Percentiles rank a stretch among this genome's conserved stretches.
Evolutionary conservation across 495 filamentous ascomycete species (phyloP).

Genomic region (Neurospora pannonica): DNA sequence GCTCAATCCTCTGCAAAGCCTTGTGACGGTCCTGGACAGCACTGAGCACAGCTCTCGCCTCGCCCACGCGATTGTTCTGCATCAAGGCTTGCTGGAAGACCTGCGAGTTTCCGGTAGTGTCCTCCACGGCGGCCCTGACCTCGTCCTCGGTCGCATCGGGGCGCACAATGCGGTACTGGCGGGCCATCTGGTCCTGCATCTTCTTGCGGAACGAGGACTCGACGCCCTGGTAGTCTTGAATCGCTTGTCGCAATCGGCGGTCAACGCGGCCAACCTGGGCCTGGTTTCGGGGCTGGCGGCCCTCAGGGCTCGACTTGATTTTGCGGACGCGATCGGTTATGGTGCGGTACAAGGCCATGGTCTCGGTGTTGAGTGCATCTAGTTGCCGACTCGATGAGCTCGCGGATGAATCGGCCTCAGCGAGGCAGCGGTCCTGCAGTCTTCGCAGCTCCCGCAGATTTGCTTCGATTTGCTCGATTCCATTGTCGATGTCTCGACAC

Average conservation of each 20-base stretch:
- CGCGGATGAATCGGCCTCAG: slow-evolving; percentile 47
- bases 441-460: slow-evolving; percentile 49
- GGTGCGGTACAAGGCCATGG: slow-evolving; percentile 69
- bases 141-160: slow-evolving; percentile 78
- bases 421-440: slow-evolving; percentile 49
- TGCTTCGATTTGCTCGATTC: slow-evolving; percentile 63
- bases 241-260: slow-evolving; percentile 64
- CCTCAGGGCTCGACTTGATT: slow-evolving; percentile 71
- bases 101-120: slow-evolving; percentile 54
- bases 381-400: slow-evolving; percentile 44
- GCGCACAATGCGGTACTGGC: slow-evolving; percentile 82
- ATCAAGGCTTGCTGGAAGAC: slow-evolving; percentile 77
- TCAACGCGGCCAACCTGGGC: slow-evolving; percentile 74
- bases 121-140: slow-evolving; percentile 64
- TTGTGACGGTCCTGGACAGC: slow-evolving; percentile 77
- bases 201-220: slow-evolving; percentile 70
- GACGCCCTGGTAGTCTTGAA: slow-evolving; percentile 67
- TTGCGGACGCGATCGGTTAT: slow-evolving; percentile 64
- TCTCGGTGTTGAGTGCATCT: slow-evolving; percentile 52
- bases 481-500: slow-evolving; percentile 65
- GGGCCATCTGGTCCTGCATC: slow-evolving; percentile 69
- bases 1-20: slow-evolving; percentile 84
- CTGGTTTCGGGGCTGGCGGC: slow-evolving; percentile 55
- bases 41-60: slow-evolving; percentile 66
- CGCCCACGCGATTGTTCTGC: slow-evolving; percentile 62